Evolutionary conservation across 768 basidiomycete genomes (phyloP).

Genomic region (Boletus vinaceobasis): DNA sequence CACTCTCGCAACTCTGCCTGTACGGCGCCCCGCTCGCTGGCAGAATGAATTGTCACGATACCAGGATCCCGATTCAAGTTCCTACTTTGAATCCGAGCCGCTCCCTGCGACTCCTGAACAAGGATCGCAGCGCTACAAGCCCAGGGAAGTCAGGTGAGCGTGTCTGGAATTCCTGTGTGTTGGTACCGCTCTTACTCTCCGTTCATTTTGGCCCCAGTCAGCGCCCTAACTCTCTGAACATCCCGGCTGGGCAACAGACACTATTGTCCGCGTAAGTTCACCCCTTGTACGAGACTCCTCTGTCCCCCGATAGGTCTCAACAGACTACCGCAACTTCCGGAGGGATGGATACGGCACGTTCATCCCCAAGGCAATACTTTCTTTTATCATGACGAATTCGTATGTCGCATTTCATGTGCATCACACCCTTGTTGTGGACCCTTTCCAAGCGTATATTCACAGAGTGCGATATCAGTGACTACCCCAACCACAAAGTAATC

Average conservation of each 20-base stretch:
- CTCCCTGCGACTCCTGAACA: constrained; percentile 3
- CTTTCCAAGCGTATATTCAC: constrained; percentile 13
- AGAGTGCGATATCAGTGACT: constrained; percentile 9
- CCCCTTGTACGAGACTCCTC: too few relatives aligned
- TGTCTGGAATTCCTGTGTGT: neutral
- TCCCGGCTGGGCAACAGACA: constrained; percentile 4
- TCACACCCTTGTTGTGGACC: neutral
- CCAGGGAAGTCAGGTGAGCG: neutral
- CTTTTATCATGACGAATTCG: constrained; percentile 14
- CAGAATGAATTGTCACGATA: neutral
- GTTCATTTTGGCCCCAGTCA: neutral
- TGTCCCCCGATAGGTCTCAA: neutral
- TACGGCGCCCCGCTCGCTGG: neutral
- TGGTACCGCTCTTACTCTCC: neutral
- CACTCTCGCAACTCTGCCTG: constrained; percentile 3
- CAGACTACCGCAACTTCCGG: neutral
- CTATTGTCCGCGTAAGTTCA: constrained; percentile 5
- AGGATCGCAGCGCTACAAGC: constrained; percentile 10
- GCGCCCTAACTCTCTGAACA: neutral
- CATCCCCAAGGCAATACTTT: constrained; percentile 12
- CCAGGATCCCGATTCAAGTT: neutral
- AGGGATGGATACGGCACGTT: constrained; percentile 10
- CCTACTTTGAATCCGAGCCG: neutral
- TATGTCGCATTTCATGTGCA: neutral
- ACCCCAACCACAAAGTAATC: neutral